phyloP scores from a whole-genome alignment of 2,329 filamentous ascomycete genomes.

The Epichloe gansuensis region DNA sequence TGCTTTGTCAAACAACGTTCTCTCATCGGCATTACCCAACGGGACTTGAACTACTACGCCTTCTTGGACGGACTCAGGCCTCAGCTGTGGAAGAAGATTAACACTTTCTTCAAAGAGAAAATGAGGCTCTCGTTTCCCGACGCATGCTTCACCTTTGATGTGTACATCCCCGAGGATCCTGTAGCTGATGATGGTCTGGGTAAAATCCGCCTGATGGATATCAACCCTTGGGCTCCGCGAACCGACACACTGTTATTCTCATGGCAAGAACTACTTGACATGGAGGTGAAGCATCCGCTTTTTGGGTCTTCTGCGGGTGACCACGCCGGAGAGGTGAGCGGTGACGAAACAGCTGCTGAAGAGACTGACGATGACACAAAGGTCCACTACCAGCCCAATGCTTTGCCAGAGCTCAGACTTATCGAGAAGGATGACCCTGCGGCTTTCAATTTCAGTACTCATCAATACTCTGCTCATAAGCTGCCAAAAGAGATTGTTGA shows the following conservation, averaged over 20 bases:
- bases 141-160: constrained; percentile 75
- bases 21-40: constrained; percentile 74
- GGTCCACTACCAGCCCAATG: constrained; percentile 42
- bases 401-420: constrained; percentile 67
- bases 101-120: constrained; percentile 63
- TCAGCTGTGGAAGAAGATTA: constrained; percentile 55
- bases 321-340: constrained; percentile 20
- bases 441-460: constrained; percentile 72
- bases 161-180: constrained; percentile 68
- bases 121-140: constrained; percentile 73
- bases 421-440: constrained; percentile 77
- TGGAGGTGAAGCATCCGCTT: constrained; percentile 49
- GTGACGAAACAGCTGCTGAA: constrained; percentile 25
- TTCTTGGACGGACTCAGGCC: constrained; percentile 58
- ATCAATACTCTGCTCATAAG: constrained; percentile 91
- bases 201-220: constrained; percentile 75
- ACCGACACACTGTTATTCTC: constrained; percentile 85
- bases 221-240: constrained; percentile 85
- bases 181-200: constrained; percentile 48
- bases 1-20: constrained; percentile 82
- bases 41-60: constrained; percentile 81
- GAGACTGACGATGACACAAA: constrained; percentile 26
- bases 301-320: constrained; percentile 31
- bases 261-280: constrained; percentile 74
- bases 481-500: constrained; percentile 85